These are phyloP conservation scores for Emericellopsis cladophorae DNA, from an alignment of 2,329 filamentous ascomycete genomes.

Conservation along the genomic window DNA sequence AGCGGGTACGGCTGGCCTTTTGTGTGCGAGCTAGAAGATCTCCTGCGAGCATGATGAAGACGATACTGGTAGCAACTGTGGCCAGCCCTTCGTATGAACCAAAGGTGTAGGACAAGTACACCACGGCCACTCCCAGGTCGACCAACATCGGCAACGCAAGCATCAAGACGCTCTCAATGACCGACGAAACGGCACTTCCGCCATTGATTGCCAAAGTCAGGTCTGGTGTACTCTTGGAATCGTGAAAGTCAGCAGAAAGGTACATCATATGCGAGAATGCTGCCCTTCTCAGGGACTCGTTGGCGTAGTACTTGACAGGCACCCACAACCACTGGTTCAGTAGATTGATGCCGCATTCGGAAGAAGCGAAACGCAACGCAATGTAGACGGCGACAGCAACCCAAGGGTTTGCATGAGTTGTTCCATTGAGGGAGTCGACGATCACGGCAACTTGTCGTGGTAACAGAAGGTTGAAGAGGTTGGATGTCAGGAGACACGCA, in stretches of 20 bases:
- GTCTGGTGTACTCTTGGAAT: slow-evolving; percentile 46
- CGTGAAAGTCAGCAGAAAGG: slow-evolving; percentile 48
- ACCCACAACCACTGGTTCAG: slow-evolving; percentile 43
- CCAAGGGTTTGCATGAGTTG: slow-evolving; percentile 36
- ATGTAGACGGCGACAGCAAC: slow-evolving; percentile 38
- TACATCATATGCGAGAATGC: slow-evolving; percentile 48
- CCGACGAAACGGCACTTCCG: slow-evolving; percentile 38
- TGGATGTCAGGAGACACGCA: slow-evolving; percentile 55
- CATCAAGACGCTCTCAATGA: slow-evolving; percentile 46
- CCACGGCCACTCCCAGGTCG: slow-evolving; percentile 44
- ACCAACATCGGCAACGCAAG: slow-evolving; percentile 46
- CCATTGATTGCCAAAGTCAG: slow-evolving; percentile 44
- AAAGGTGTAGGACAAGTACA: slow-evolving; percentile 46
- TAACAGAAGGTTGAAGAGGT: slow-evolving; percentile 62
- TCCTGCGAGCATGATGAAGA: slow-evolving; percentile 42
- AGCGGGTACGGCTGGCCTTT: slow-evolving; percentile 32
- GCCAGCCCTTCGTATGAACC: slow-evolving; percentile 51
- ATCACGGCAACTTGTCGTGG: slow-evolving; percentile 75
- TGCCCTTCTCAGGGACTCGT: slow-evolving; percentile 37
- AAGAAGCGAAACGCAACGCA: slow-evolving; percentile 35
- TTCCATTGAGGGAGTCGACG: slow-evolving; percentile 51
- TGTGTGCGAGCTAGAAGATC: slow-evolving; percentile 38
- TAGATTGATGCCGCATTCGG: slow-evolving; percentile 40
- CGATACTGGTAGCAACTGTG: slow-evolving; percentile 41
- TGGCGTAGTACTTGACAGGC: slow-evolving; percentile 44